Conservation (phyloP, 2,329 filamentous ascomycete species). For the Diaporthe capsici region DNA sequence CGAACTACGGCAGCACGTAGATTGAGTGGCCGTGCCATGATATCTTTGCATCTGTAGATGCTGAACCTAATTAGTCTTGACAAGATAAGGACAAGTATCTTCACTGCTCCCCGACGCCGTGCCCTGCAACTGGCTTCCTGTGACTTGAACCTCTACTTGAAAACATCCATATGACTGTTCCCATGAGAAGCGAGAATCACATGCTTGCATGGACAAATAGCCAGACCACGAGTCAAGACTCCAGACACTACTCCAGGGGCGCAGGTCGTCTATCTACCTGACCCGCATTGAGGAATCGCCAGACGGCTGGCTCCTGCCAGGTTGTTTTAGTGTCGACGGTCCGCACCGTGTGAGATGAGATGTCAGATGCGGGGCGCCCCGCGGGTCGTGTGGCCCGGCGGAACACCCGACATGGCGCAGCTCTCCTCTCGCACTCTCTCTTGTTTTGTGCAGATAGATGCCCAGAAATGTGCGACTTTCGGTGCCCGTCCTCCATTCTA, state of each 20-base stretch:
- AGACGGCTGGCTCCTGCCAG: not conserved
- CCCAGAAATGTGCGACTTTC: not conserved
- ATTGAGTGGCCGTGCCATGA: not conserved
- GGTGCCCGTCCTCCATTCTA: not conserved
- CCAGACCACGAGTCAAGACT: not conserved
- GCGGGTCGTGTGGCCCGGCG: not conserved
- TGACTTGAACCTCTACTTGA: not conserved
- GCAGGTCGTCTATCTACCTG: not conserved
- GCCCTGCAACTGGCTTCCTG: not conserved
- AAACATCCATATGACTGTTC: not conserved
- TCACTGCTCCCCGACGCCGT: not conserved
- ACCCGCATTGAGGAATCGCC: not conserved
- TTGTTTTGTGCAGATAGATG: not conserved
- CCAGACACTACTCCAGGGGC: not conserved
- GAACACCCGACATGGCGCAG: not conserved
- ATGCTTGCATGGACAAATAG: not conserved
- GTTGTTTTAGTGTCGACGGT: constrained; percentile 5
- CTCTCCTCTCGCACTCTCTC: not conserved
- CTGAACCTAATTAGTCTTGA: not conserved
- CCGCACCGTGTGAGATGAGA: not conserved
- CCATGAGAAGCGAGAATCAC: not conserved
- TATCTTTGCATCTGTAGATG: not conserved
- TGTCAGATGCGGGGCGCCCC: constrained; percentile 22
- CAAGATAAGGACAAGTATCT: not conserved
- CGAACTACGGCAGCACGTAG: not conserved